These are phyloP conservation scores for Penicillium sp. DNA, from an alignment of 2,329 filamentous ascomycete genomes.

Conservation along the genomic window DNA sequence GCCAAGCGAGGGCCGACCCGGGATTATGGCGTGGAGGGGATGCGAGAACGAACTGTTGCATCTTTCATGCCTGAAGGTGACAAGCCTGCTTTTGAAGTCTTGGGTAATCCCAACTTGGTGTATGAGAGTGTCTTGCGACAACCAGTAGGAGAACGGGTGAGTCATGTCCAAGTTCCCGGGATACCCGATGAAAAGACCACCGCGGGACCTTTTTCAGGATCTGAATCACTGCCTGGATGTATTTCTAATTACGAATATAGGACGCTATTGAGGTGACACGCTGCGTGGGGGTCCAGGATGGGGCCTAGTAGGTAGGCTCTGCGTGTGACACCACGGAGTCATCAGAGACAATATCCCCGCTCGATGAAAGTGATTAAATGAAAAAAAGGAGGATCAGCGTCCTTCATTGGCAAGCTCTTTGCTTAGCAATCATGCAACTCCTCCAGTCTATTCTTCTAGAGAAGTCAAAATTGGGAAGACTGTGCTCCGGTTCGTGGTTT, in stretches of 20 bases:
- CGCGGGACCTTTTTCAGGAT: not conserved
- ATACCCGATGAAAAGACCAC: not conserved
- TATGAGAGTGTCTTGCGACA: conserved; percentile 55
- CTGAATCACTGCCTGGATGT: not conserved
- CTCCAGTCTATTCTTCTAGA: no score
- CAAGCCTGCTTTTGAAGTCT: conserved; percentile 13
- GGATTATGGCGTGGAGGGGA: conserved; percentile 13
- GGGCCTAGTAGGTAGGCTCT: no score
- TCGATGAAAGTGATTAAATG: no score
- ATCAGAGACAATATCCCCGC: not conserved
- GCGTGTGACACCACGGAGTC: conserved; percentile 1
- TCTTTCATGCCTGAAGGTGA: conserved; percentile 18
- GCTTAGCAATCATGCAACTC: conserved; percentile 8
- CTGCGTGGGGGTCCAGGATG: conserved; percentile 24
- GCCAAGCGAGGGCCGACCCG: conserved; percentile 15
- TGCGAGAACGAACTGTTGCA: conserved; percentile 10
- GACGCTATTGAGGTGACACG: conserved; percentile 30
- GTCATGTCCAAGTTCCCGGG: conserved; percentile 4
- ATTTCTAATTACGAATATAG: conserved; percentile 10
- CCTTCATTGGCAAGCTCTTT: not conserved
- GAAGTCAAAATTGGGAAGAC: not conserved
- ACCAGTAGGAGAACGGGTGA: conserved; percentile 24
- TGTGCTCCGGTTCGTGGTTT: conserved; percentile 2
- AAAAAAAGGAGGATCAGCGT: no score
- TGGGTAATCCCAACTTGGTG: conserved; percentile 57